Evolutionary conservation across 1,284 basidiomycete species (phyloP), one percentile per base, ranked within the genome.

Genomic region (Leccinum holopus): DNA sequence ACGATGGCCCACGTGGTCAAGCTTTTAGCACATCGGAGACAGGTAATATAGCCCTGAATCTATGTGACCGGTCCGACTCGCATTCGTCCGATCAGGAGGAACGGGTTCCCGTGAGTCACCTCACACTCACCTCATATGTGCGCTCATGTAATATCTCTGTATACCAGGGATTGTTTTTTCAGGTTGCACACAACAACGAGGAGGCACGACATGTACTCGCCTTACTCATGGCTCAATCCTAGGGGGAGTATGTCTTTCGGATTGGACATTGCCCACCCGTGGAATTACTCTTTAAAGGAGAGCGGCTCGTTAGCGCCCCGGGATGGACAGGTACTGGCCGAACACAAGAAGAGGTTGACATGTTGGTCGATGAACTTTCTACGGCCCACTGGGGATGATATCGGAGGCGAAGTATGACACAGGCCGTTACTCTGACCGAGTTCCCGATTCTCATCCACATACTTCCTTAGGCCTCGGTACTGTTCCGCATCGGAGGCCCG

Each of bases 201-300:
- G 68, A 71, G 53, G 88, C 87, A 21, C 83, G 85, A 56, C 86
- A 88, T 70, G 74, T 82, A 52, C 69, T 92, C 57, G 85, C 90
- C n/a, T 80, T 80, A 18, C 76, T 91, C 44, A 76, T 92, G 60
- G 91, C 88, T 6, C 82, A 80, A 60, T 78, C 81, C 61, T 80
- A 81, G 61, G 90, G 90, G 25, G 90, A 92, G 73, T 87, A 87
- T 71, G 78, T 92, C 41, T 78, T 92, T 65, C 83, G 87, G 68
- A 81, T 92, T 75, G 91, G 91, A 62, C 70, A 79, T 49, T 84
- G 82, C 52, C 90, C 88, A 44, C 78, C 84, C 7, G 81, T 80
- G 49, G 68, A 79, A 30, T 76, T 74, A 58, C 71, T 92, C 49
- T 88, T 87, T 66, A 70, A 80, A 11, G 82, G 81, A 16, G 83